Conservation (phyloP, 768 basidiomycete species). For the Roridomyces roridus region DNA sequence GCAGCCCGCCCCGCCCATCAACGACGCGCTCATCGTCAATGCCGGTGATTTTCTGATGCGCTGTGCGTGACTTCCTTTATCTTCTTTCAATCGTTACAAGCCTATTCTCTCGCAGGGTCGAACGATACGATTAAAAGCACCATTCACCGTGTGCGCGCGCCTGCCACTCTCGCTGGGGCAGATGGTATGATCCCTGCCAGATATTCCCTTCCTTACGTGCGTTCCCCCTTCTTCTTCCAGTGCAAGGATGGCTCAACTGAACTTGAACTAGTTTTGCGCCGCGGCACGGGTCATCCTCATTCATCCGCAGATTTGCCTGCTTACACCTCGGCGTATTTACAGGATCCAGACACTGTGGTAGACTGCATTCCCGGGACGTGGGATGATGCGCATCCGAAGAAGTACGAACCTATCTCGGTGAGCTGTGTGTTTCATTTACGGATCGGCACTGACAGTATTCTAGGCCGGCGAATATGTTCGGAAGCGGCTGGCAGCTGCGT, state of each 20-base stretch:
- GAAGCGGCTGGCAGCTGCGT: no score
- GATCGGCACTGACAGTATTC: no score
- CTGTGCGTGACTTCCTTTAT: constrained; percentile 40
- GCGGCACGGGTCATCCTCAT: constrained; percentile 19
- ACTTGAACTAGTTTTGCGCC: background rate
- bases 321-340: background rate
- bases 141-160: constrained; percentile 58
- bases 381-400: constrained; percentile 50
- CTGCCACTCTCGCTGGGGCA: constrained; percentile 25
- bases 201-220: constrained; percentile 68
- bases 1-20: constrained; percentile 49
- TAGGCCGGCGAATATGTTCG: no score
- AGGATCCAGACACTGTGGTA: constrained; percentile 49
- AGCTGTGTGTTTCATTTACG: no score
- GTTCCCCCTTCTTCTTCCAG: background rate
- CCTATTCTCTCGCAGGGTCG: constrained; percentile 39
- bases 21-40: constrained; percentile 58
- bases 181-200: constrained; percentile 51
- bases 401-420: constrained; percentile 51
- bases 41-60: constrained; percentile 58
- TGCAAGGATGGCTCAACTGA: background rate
- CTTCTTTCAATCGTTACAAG: no score
- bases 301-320: background rate
- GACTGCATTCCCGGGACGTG: constrained; percentile 60
- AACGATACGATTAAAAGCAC: constrained; percentile 57